Percentiles rank a stretch among this genome's conserved stretches.
These are phyloP conservation scores for Aureobasidium pullulans DNA, from an alignment of 2,329 filamentous ascomycete species.

Conservation along the genomic window DNA sequence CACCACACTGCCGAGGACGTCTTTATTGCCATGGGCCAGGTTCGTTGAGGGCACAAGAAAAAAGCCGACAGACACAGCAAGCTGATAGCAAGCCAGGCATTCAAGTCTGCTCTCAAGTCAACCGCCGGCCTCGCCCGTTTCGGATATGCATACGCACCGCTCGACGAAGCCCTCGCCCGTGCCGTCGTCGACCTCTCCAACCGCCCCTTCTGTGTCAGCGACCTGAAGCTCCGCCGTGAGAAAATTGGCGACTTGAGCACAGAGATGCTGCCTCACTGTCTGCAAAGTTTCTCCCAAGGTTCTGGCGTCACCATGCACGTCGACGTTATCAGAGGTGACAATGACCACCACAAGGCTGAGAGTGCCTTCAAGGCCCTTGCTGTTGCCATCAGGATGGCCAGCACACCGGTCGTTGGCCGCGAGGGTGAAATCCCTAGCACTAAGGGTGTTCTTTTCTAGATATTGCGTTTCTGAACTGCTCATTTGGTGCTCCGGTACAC, in stretches of 20 bases:
- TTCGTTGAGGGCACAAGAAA: conserved; percentile 19
- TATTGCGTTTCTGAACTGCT: background rate
- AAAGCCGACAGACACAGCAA: background rate
- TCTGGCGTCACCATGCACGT: conserved; percentile 92
- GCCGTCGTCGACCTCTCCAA: conserved; percentile 94
- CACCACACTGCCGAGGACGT: conserved; percentile 97
- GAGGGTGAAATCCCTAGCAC: conserved; percentile 94
- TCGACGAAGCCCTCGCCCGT: conserved; percentile 90
- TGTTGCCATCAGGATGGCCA: conserved; percentile 74
- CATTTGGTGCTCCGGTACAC: background rate
- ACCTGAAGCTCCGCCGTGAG: conserved; percentile 80
- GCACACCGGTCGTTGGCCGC: conserved; percentile 63
- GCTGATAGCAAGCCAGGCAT: conserved; percentile 44
- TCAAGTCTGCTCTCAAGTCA: conserved; percentile 69
- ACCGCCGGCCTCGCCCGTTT: conserved; percentile 81
- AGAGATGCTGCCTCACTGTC: conserved; percentile 95
- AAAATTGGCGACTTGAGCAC: conserved; percentile 88
- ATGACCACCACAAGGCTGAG: conserved; percentile 94
- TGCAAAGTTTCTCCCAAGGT: conserved; percentile 88
- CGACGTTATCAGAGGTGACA: conserved; percentile 80
- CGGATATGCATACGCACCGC: conserved; percentile 82
- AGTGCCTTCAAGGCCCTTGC: conserved; percentile 96
- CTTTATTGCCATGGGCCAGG: conserved; percentile 74
- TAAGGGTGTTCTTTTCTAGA: conserved; percentile 70
- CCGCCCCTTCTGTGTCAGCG: conserved; percentile 75